Conservation (phyloP, 2,329 filamentous ascomycete species). For the Aspergillus hortae region DNA sequence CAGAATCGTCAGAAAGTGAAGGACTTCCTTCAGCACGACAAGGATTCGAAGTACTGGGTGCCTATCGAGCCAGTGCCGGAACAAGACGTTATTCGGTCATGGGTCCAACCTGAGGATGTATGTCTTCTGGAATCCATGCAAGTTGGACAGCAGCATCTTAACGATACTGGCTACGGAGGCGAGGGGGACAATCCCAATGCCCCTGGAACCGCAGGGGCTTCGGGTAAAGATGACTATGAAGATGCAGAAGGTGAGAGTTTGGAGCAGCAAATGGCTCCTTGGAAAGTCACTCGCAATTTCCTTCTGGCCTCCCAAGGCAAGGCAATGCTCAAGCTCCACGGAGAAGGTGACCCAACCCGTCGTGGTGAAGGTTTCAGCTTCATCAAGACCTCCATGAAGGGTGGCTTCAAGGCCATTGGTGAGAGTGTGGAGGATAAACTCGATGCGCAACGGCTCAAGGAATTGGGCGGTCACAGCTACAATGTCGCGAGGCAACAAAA, state of each 20-base stretch:
- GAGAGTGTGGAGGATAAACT: conserved; percentile 85
- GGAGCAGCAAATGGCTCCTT: conserved; percentile 86
- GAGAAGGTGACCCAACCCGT: conserved; percentile 90
- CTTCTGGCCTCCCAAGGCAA: conserved; percentile 90
- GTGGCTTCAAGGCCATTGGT: conserved; percentile 85
- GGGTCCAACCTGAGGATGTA: conserved; percentile 94
- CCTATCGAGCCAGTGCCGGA: conserved; percentile 76
- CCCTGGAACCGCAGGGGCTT: conserved; percentile 53
- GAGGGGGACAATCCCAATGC: conserved; percentile 25
- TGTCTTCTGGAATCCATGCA: conserved; percentile 96
- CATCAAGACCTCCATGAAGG: conserved; percentile 98
- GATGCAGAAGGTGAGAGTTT: conserved; percentile 70
- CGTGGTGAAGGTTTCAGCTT: conserved; percentile 94
- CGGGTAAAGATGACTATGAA: conserved; percentile 57
- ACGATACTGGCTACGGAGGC: conserved; percentile 81
- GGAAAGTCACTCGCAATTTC: conserved; percentile 96
- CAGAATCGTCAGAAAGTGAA: conserved; percentile 97
- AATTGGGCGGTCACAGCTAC: conserved; percentile 85
- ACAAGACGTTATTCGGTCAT: conserved; percentile 72
- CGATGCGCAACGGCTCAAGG: conserved; percentile 68
- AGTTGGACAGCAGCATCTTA: conserved; percentile 83
- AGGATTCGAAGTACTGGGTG: conserved; percentile 83
- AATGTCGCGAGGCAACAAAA: conserved; percentile 93
- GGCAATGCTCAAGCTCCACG: conserved; percentile 93
- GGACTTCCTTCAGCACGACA: conserved; percentile 89